Evolutionary conservation across 257 asterid species (phyloP).

Genomic region (Nicotiana knightiana): DNA sequence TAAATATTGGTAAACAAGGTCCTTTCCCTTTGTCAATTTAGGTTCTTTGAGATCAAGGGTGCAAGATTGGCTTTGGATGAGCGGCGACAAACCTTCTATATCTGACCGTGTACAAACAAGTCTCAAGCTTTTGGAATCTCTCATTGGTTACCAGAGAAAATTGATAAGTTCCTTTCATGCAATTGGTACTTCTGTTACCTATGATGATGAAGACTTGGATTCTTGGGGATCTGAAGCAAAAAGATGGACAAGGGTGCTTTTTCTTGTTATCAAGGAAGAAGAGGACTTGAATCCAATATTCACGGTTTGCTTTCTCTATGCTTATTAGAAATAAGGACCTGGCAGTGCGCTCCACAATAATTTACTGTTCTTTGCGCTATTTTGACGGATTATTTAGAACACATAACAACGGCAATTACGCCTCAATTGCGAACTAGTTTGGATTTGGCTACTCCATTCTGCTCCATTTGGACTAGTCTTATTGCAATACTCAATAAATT

Average conservation of each 20-base stretch:
- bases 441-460: not conserved
- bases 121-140: conserved; percentile 42
- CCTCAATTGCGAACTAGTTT: not conserved
- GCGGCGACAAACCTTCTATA: conserved; percentile 14
- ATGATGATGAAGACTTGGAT: conserved; percentile 78
- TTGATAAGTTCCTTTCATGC: conserved; percentile 40
- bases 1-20: not conserved
- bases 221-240: conserved; percentile 76
- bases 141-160: conserved; percentile 48
- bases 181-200: conserved; percentile 32
- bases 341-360: not conserved
- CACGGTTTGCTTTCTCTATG: conserved; percentile 33
- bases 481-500: not conserved
- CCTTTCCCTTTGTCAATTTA: conserved; percentile 15
- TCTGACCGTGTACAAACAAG: conserved; percentile 11
- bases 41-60: conserved; percentile 61
- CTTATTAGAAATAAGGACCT: not conserved
- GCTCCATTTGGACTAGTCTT: not conserved
- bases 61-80: conserved; percentile 54
- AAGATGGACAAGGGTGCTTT: conserved; percentile 84
- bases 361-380: not conserved
- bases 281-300: conserved; percentile 43
- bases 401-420: not conserved
- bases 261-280: conserved; percentile 44
- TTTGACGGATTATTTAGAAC: not conserved